Base-by-base conservation (phyloP, 176 grass and related monocot species). In the Tillandsia leiboldiana region DNA sequence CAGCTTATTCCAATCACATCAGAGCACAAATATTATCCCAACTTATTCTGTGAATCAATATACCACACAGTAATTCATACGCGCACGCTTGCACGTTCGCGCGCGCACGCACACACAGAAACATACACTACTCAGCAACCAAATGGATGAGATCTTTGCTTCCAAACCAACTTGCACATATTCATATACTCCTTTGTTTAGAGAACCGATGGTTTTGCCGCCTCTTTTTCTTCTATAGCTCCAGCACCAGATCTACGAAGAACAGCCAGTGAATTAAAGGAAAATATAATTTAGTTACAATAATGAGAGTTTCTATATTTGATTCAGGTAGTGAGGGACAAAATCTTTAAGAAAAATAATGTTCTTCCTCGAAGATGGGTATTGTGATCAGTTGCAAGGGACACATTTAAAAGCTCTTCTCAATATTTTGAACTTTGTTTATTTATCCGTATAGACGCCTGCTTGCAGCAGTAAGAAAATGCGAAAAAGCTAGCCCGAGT, bases 211-310 rank as follows among this genome's bases (percentile, higher is more conserved):
- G 68, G 75, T 66, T 75, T 17, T 42, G 33, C 15, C 80, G 72
- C 48, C 64, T 52, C 77, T 2, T 69, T 9, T 75, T 63, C 66
- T 68, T 66, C 80, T 99, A 99, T 54, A 99, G 78, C 85, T 94
- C 95, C 70, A 99, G 82, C 56, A 99, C 95, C 81, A 99, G 57
- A 79, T 99, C 95, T 99, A 81, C 72, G 85, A 69, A 73, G n/a
- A 61, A 61, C 9, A 18, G 56, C 22, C 8, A 23, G 53, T 3
- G n/a, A 17, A 57, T 42, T 7, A 12, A 59, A 59, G 22, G n/a
- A 23, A 2, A 61, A 22, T 1, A 61, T n/a, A 61, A 14, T 18
- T 61, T 20, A 61, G 56, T 20, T 61, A 42, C 33, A 42, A 42
- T 42, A 42, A 6, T 42, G 33, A 42, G 33, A 42, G 7, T 42